Percentiles rank a stretch among this genome's conserved stretches.
Conservation (phyloP, 2,329 filamentous ascomycete species). For the Phialophora verrucosa region DNA sequence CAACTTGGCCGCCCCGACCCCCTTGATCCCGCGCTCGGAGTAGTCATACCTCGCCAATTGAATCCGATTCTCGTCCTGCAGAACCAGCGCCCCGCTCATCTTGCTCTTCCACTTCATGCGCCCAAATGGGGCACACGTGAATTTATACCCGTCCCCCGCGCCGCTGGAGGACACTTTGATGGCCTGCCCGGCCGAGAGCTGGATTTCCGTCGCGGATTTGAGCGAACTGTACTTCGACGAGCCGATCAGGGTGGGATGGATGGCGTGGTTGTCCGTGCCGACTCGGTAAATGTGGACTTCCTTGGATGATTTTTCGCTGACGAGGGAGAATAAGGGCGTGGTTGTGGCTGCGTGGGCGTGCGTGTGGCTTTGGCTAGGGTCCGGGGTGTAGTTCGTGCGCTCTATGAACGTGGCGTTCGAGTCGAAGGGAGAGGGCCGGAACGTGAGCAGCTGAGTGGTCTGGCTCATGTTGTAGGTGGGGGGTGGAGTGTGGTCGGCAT, state of each 20-base stretch:
- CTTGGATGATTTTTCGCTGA: background rate
- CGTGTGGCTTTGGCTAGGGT: background rate
- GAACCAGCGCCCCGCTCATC: constrained; percentile 2
- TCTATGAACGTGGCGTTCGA: background rate
- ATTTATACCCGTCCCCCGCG: constrained; percentile 8
- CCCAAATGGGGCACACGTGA: background rate
- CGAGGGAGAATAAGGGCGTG: background rate
- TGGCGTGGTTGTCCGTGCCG: background rate
- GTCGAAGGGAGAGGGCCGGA: constrained; percentile 1
- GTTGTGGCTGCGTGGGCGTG: background rate
- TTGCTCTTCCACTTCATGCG: constrained; percentile 15
- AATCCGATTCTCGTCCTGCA: constrained; percentile 1
- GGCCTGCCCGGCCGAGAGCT: background rate
- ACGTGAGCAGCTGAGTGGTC: background rate
- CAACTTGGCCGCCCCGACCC: background rate
- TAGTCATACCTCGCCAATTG: constrained; percentile 1
- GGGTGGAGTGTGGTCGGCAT: background rate
- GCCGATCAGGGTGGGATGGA: background rate
- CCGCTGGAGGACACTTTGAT: constrained; percentile 4
- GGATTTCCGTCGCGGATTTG: background rate
- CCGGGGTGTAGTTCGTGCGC: background rate
- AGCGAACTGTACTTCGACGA: background rate
- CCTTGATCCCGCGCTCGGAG: background rate
- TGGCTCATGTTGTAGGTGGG: background rate
- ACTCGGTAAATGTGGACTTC: background rate